These are phyloP conservation scores for Penicillium griseofulvum DNA, from an alignment of 2,329 filamentous ascomycete species.

Conservation along the genomic window DNA sequence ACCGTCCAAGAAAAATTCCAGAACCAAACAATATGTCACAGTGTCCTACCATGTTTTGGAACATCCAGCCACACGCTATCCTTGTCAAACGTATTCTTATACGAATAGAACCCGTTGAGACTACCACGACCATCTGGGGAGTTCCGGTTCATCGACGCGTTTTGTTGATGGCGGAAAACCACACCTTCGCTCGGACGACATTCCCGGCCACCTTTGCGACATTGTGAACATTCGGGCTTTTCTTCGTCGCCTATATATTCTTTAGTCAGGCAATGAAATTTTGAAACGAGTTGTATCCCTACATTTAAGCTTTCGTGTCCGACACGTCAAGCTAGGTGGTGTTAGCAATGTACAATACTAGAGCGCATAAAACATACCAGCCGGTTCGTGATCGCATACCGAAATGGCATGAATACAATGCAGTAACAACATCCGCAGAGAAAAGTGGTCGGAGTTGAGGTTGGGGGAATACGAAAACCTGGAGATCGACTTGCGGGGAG, in stretches of 20 bases:
- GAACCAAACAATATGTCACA: neutral
- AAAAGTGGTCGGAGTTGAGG: slow-evolving; percentile 3
- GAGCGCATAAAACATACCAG: slow-evolving; percentile 34
- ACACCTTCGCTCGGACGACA: slow-evolving; percentile 62
- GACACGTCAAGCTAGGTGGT: slow-evolving; percentile 52
- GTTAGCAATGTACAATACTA: neutral
- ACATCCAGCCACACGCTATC: slow-evolving; percentile 62
- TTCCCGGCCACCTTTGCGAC: slow-evolving; percentile 58
- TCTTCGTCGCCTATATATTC: slow-evolving; percentile 50
- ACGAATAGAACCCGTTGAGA: slow-evolving; percentile 62
- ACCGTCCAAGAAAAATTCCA: slow-evolving; percentile 1
- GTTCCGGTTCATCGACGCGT: slow-evolving; percentile 63
- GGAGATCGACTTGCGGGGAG: slow-evolving; percentile 24
- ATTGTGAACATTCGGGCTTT: slow-evolving; percentile 61
- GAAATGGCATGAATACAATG: slow-evolving; percentile 23
- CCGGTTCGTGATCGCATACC: slow-evolving; percentile 47
- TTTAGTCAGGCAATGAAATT: slow-evolving; percentile 1
- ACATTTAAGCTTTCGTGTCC: slow-evolving; percentile 63
- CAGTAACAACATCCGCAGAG: slow-evolving; percentile 24
- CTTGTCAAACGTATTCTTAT: slow-evolving; percentile 63
- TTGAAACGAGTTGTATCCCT: slow-evolving; percentile 7
- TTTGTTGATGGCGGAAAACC: slow-evolving; percentile 67
- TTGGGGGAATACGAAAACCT: slow-evolving; percentile 16
- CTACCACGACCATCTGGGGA: slow-evolving; percentile 40
- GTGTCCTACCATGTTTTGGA: slow-evolving; percentile 53